Conservation (phyloP, 345 rosid species). For the Mallotus nudiflorus region DNA sequence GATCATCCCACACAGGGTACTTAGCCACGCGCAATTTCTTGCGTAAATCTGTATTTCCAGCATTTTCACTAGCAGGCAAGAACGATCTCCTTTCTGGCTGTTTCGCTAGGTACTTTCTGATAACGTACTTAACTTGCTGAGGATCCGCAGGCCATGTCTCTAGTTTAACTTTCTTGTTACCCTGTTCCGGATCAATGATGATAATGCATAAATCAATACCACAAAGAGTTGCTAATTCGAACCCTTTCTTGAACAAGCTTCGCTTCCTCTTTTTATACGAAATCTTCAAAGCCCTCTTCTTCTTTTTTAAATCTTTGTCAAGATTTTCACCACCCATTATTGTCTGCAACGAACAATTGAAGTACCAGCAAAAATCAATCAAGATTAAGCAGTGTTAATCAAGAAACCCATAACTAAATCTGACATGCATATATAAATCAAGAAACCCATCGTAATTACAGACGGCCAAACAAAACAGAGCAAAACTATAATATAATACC, state of each 20-base stretch:
- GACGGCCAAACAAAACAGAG: too few species aligned
- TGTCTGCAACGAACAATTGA: not conserved
- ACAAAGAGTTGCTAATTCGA: constrained; percentile 12
- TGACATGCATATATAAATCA: too few species aligned
- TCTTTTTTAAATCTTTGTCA: constrained; percentile 2
- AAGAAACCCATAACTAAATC: too few species aligned
- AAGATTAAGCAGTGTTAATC: too few species aligned
- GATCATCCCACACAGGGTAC: constrained; percentile 1
- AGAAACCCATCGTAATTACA: too few species aligned
- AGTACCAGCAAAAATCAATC: too few species aligned
- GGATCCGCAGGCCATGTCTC: constrained; percentile 6
- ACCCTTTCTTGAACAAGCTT: constrained; percentile 15
- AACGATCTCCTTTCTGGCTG: not conserved
- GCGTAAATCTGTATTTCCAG: not conserved
- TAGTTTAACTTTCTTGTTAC: not conserved
- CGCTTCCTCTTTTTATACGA: constrained; percentile 14
- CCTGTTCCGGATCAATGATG: constrained; percentile 3
- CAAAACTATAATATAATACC: too few species aligned
- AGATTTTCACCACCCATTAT: not conserved
- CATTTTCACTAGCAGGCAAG: not conserved
- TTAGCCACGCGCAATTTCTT: not conserved
- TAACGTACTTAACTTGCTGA: not conserved
- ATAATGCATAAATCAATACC: constrained; percentile 14
- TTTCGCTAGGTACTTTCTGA: not conserved
- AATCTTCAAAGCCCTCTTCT: not conserved